phyloP scores from a whole-genome alignment of 352 stramenopile genomes.

The Pythium myriotylum region DNA sequence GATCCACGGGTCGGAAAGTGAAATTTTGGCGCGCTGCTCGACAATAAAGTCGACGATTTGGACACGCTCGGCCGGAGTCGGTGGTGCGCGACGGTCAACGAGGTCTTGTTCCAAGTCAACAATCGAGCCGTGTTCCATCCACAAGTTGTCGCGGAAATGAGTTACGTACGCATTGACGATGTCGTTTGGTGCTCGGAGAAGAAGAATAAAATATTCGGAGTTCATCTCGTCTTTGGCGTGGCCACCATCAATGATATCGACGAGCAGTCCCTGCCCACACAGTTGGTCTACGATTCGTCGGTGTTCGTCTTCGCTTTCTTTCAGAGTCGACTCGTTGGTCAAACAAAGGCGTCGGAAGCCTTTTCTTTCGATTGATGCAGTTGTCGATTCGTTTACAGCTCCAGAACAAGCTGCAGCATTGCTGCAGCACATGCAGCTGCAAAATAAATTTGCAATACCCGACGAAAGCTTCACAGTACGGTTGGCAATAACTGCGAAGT shows the following conservation, averaged over 20 bases:
- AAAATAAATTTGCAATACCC: constrained; percentile 36
- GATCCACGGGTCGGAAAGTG: constrained; percentile 63
- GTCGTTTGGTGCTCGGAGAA: constrained; percentile 62
- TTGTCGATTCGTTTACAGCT: constrained; percentile 11
- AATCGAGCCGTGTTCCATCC: constrained; percentile 80
- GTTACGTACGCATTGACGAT: constrained; percentile 68
- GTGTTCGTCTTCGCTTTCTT: constrained; percentile 82
- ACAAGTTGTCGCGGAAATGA: constrained; percentile 69
- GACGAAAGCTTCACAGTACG: constrained; percentile 56
- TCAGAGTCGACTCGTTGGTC: constrained; percentile 42
- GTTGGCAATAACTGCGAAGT: constrained; percentile 83
- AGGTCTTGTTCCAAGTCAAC: constrained; percentile 81
- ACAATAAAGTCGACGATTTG: constrained; percentile 89
- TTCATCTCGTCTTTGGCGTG: constrained; percentile 84
- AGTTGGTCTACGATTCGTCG: constrained; percentile 78
- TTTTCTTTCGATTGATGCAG: constrained; percentile 13
- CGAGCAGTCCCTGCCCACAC: constrained; percentile 64
- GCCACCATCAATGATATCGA: constrained; percentile 86
- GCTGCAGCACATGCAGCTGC: constrained; percentile 37
- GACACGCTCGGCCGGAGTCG: constrained; percentile 79
- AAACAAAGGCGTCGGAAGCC: constrained; percentile 75
- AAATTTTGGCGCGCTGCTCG: constrained; percentile 67
- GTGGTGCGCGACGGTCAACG: constrained; percentile 53
- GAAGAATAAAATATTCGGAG: constrained; percentile 75
- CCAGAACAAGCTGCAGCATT: constrained; percentile 15